These are phyloP conservation scores for Amanita phalloides DNA, from an alignment of 768 basidiomycete genomes.

Conservation along the genomic window DNA sequence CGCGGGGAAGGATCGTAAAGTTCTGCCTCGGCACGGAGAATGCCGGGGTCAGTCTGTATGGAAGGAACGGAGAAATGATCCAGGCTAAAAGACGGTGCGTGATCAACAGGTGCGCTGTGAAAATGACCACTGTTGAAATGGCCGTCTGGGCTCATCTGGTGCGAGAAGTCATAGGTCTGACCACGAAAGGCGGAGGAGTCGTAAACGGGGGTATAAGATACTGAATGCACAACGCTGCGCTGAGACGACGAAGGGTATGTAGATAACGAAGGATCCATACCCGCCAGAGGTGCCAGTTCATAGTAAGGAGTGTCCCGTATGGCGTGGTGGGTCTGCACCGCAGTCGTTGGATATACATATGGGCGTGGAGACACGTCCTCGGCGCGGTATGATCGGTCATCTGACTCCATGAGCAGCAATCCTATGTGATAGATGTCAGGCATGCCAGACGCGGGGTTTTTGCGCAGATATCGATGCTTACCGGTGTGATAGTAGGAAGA, in stretches of 20 bases:
- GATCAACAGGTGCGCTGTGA: background rate
- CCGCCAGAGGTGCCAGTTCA: background rate
- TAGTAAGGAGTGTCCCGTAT: background rate
- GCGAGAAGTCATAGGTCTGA: background rate
- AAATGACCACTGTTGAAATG: background rate
- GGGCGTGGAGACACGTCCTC: background rate
- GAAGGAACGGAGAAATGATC: background rate
- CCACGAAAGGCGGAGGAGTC: background rate
- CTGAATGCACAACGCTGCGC: background rate
- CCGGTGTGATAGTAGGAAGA: background rate
- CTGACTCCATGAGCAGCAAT: constrained; percentile 1
- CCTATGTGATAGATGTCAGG: background rate
- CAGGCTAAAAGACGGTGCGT: background rate
- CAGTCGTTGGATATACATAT: background rate
- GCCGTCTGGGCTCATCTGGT: background rate
- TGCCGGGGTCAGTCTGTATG: background rate
- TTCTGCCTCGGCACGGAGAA: background rate
- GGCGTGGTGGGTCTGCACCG: background rate
- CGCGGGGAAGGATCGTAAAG: background rate
- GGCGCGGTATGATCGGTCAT: constrained; percentile 2
- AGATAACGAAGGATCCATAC: background rate
- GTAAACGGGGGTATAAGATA: background rate
- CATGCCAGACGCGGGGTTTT: background rate
- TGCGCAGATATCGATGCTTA: background rate
- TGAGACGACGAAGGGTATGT: constrained; percentile 1